phyloP scores from a whole-genome alignment of 2,329 filamentous ascomycete species.

The Leptographium procerum region DNA sequence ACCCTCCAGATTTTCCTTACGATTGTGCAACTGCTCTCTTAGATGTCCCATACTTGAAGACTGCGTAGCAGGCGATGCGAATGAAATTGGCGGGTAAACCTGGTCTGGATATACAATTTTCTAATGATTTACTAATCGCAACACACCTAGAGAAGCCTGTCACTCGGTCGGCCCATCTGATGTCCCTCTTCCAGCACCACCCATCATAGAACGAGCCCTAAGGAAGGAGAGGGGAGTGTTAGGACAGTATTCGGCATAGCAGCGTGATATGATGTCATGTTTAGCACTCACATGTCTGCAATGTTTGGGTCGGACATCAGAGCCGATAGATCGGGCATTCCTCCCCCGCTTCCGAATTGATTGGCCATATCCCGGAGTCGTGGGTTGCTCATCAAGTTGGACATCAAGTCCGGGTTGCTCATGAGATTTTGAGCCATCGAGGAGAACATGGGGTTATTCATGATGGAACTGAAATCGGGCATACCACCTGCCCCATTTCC shows the following conservation, averaged over 20 bases:
- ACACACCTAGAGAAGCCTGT: neutral
- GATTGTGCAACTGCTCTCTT: too few species aligned
- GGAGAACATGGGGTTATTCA: constrained; percentile 98
- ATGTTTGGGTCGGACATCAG: constrained; percentile 90
- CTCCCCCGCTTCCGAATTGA: constrained; percentile 56
- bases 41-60: too few species aligned
- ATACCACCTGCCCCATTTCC: constrained; percentile 61
- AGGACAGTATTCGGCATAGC: neutral
- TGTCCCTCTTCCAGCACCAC: constrained; percentile 17
- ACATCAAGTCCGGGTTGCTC: constrained; percentile 90
- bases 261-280: neutral
- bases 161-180: neutral
- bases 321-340: constrained; percentile 76
- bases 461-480: constrained; percentile 77
- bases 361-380: constrained; percentile 78
- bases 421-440: constrained; percentile 96
- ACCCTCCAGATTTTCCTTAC: too few species aligned
- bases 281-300: constrained; percentile 68
- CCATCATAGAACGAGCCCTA: constrained; percentile 38
- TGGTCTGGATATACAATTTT: neutral
- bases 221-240: neutral
- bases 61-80: too few species aligned
- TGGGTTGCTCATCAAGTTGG: constrained; percentile 89
- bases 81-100: too few species aligned
- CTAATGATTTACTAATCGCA: neutral